These are phyloP conservation scores for Aquilaria malaccensis DNA, from an alignment of 345 rosid species.

Conservation along the genomic window DNA sequence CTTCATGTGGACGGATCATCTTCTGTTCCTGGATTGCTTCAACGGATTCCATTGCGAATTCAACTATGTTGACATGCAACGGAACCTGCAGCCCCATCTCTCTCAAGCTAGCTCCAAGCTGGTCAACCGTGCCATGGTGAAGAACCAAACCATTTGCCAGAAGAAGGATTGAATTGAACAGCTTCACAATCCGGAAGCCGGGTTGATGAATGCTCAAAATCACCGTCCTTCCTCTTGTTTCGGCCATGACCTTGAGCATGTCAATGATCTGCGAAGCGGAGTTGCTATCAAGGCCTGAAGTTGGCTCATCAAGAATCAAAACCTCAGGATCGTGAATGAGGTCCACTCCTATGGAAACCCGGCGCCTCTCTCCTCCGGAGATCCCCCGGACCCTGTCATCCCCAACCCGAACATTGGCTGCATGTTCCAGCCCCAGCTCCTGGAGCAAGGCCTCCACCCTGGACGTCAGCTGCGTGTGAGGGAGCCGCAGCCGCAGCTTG, in stretches of 20 bases:
- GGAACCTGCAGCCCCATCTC: conserved; percentile 60
- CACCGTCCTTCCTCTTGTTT: conserved; percentile 64
- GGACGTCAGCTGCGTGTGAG: conserved; percentile 34
- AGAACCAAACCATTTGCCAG: conserved; percentile 72
- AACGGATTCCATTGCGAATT: conserved; percentile 79
- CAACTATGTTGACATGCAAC: conserved; percentile 58
- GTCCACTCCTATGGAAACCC: conserved; percentile 95
- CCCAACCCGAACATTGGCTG: conserved; percentile 61
- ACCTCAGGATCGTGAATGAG: conserved; percentile 87
- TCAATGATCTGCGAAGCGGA: conserved; percentile 77
- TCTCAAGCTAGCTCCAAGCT: conserved; percentile 42
- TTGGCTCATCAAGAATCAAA: conserved; percentile 91
- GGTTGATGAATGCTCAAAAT: conserved; percentile 89
- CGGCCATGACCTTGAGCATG: conserved; percentile 92
- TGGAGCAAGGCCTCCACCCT: conserved; percentile 61
- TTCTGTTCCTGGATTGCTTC: conserved; percentile 39
- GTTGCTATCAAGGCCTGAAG: conserved; percentile 92
- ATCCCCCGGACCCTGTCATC: conserved; percentile 82
- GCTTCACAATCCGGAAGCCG: conserved; percentile 82
- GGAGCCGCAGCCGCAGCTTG: conserved; percentile 63
- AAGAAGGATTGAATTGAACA: conserved; percentile 66
- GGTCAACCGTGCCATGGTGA: conserved; percentile 74
- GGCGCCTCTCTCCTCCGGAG: conserved; percentile 94
- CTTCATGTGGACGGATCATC: neutral
- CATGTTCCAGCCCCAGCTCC: conserved; percentile 83